Base-by-base conservation (phyloP, 1,139 yeast species). In the Lodderomyces margitis region DNA sequence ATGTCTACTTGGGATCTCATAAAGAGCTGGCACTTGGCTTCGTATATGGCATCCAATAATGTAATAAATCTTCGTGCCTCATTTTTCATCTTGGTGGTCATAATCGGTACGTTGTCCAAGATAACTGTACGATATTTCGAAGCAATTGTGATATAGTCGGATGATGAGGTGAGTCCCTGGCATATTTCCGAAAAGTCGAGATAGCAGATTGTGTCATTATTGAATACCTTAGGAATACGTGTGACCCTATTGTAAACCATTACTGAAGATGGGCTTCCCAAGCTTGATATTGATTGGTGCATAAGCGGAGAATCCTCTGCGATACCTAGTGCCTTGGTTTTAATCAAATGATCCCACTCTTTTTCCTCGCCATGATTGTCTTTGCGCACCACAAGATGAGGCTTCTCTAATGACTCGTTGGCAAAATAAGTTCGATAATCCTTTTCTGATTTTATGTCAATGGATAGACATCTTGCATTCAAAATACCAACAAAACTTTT, bases 31-130 rank as follows among this genome's bases (percentile, higher is more conserved):
- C 88, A 83, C 51, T 75, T 74, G 21, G 83, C 73, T 54, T 83
- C 91, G 54, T 83, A 83, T 5, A 83, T 58, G 0, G 88, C 87
- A 59, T 83, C 89, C 20, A 83, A 56, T 16, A 83, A 60, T 0
- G 85, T 80, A 37, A 83, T 83, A 51, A 83, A 78, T 43, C 86
- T 59, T 42, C 87, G 62, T 2, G 89, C 89, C 49, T 83, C 87
- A 52, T 81, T 81, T 52, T 80, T 81, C 78, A 72, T 76, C 40
- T 65, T 72, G 5, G 78, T 58, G 2, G 80, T 75, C 61, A 83
- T 61, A 3, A 78, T 66, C 0, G 91, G 91, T 2, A 83, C 81
- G 43, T 79, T 65, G 44, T 81, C 85, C 21, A 84, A 53, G 5
- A 83, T 67, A 23, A 84, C 62, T 0, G 81, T 76, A 31, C 70